Percentiles rank a stretch among this genome's conserved stretches.
Conservation (phyloP, 1,139 yeast genomes). For the Yamadazyma spencermartinsiae region DNA sequence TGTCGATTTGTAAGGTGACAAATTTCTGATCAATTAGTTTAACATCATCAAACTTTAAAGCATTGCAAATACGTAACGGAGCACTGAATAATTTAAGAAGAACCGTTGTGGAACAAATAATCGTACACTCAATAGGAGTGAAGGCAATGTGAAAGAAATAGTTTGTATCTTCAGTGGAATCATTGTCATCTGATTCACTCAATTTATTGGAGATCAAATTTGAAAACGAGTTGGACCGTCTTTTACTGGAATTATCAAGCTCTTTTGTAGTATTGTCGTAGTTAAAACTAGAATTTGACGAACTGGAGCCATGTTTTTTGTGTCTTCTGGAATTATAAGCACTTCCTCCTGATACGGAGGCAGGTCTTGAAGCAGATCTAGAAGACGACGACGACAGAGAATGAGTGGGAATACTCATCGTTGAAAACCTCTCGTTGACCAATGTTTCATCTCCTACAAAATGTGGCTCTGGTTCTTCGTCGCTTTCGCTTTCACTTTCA, state of each 20-base stretch:
- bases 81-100: constrained; percentile 38
- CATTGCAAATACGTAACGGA: constrained; percentile 31
- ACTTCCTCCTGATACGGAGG: neutral
- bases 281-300: constrained; percentile 16
- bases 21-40: constrained; percentile 48
- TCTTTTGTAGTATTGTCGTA: constrained; percentile 16
- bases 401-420: constrained; percentile 4
- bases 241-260: constrained; percentile 27
- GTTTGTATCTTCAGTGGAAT: constrained; percentile 24
- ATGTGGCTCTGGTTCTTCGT: constrained; percentile 10
- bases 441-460: neutral
- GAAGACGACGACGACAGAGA: constrained; percentile 7
- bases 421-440: constrained; percentile 2
- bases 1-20: constrained; percentile 58
- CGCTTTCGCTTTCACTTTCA: constrained; percentile 17
- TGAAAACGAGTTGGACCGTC: constrained; percentile 8
- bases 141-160: constrained; percentile 55
- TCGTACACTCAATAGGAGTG: constrained; percentile 57
- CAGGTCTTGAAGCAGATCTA: constrained; percentile 3
- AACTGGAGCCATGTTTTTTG: constrained; percentile 14
- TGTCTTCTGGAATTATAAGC: neutral
- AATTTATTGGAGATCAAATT: constrained; percentile 10
- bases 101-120: constrained; percentile 45
- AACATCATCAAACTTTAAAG: constrained; percentile 34
- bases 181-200: constrained; percentile 11